Conservation (phyloP, 2,329 filamentous ascomycete genomes). For the Xylariaceae sp. region DNA sequence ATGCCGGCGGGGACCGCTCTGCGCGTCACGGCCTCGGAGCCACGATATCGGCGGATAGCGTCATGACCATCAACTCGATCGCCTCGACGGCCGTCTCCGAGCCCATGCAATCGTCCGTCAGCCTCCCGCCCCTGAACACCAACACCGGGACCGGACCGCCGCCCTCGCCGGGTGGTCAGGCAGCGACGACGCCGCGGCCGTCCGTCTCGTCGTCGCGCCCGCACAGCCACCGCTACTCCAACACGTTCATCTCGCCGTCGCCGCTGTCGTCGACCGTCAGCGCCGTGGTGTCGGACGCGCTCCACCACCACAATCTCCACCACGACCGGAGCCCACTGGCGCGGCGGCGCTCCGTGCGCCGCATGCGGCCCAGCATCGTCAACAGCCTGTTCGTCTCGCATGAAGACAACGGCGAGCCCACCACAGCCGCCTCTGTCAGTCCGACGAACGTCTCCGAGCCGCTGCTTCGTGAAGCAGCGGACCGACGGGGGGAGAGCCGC, state of each 20-base stretch:
- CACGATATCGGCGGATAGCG: conserved; percentile 23
- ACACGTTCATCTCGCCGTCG: conserved; percentile 50
- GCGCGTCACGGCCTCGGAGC: conserved; percentile 28
- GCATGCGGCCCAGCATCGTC: conserved; percentile 42
- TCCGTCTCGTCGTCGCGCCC: conserved; percentile 25
- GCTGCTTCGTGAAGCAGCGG: too few relatives aligned
- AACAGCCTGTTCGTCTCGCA: conserved; percentile 48
- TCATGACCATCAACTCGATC: conserved; percentile 23
- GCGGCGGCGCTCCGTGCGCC: conserved; percentile 36
- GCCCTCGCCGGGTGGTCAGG: conserved; percentile 21
- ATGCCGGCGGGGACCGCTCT: conserved; percentile 24
- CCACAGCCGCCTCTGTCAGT: too few relatives aligned
- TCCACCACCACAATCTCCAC: conserved; percentile 31
- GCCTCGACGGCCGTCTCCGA: conserved; percentile 20
- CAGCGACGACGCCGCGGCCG: conserved; percentile 22
- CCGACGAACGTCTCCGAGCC: too few relatives aligned
- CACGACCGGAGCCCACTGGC: conserved; percentile 29
- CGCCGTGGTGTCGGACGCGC: conserved; percentile 48
- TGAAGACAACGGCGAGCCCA: conserved; percentile 22
- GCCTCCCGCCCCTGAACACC: conserved; percentile 9
- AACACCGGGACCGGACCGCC: too few relatives aligned
- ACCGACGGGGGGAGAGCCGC: too few relatives aligned
- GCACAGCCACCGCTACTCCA: conserved; percentile 33
- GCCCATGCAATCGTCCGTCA: conserved; percentile 15
- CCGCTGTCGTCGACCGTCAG: conserved; percentile 53